These are phyloP conservation scores for Erysimum cheiri DNA, from an alignment of 441 rosid genomes.

Conservation along the genomic window DNA sequence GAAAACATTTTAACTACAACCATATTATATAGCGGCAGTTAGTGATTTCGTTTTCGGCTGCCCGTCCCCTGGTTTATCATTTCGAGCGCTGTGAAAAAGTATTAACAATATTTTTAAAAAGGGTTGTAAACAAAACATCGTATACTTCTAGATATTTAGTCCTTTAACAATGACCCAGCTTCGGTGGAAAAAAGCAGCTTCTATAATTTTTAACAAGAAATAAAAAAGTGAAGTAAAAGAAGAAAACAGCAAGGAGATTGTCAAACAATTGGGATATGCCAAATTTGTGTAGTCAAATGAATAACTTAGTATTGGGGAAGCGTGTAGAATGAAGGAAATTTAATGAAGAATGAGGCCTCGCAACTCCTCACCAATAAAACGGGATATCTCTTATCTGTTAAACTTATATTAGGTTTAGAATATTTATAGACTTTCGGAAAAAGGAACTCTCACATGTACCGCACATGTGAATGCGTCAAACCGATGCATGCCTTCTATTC, in stretches of 20 bases:
- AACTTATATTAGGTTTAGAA: background rate
- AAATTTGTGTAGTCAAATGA: conserved; percentile 26
- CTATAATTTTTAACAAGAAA: conserved; percentile 9
- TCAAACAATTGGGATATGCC: conserved; percentile 7
- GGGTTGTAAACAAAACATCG: background rate
- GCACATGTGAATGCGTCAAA: conserved; percentile 12
- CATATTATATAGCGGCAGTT: background rate
- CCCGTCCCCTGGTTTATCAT: conserved; percentile 8
- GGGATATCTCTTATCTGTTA: conserved; percentile 23
- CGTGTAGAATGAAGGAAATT: conserved; percentile 28
- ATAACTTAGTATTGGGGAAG: conserved; percentile 32
- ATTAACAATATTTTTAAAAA: background rate
- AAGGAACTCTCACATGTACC: conserved; percentile 39
- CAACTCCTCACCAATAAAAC: conserved; percentile 32
- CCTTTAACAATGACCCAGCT: background rate
- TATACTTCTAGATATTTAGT: conserved; percentile 5
- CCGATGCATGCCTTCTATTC: background rate
- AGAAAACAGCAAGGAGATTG: background rate
- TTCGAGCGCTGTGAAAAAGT: conserved; percentile 32
- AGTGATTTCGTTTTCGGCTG: conserved; percentile 25
- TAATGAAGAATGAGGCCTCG: conserved; percentile 24
- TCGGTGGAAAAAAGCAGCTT: conserved; percentile 15
- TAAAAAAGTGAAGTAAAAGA: background rate
- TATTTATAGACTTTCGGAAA: conserved; percentile 18
- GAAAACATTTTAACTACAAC: background rate